Evolutionary conservation across 1,284 basidiomycete genomes (phyloP), one percentile per base, ranked within the genome.

Genomic region (Ceratobasidium sp.): DNA sequence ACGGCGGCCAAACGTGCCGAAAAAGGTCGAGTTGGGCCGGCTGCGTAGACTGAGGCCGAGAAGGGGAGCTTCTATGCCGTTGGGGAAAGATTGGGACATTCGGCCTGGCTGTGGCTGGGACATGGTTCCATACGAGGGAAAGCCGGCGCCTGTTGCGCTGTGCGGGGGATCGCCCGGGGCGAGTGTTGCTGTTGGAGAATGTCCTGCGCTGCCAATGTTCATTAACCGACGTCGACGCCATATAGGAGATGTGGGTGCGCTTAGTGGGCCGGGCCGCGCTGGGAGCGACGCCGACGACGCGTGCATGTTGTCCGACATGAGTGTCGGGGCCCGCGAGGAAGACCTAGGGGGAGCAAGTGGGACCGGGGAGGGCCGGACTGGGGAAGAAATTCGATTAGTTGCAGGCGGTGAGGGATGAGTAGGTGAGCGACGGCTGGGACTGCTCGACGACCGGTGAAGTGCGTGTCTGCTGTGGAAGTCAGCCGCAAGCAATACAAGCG

Each of bases 1-100:
- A 20, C 92, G 89, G 23, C 75, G 69, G 28, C 71, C 56, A 26
- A 64, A 50, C 10, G 61, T 65, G 48, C 28, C 54, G 48, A 59
- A 71, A 70, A 74, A 69, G 62, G 52, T 46, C 44, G 46, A 76
- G 50, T 71, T 56, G 42, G 54, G 75, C 50, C 42, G 38, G 75
- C 26, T 38, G 64, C 56, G 74, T 38, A 57, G 57, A 59, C 64
- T 44, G 23, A 61, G 50, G 48, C 57, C 75, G 23, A 69, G 75
- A 42, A 59, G 46, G n/a, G 59, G 52, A n/a, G 48, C 50, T 26
- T 77, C 76, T 70, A 52, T 59, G 69, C 61, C 52, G 15, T 38
- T 38, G 62, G 70, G 33, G 56, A 62, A 54, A 23, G 75, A 62
- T n/a, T 73, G 70, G 26, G 28, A 23, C 26, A 62, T 7, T 23